Percentiles rank a stretch among this genome's conserved stretches.
Evolutionary conservation across 805 yeast genomes (phyloP).

Genomic region (Ogataea siamensis): DNA sequence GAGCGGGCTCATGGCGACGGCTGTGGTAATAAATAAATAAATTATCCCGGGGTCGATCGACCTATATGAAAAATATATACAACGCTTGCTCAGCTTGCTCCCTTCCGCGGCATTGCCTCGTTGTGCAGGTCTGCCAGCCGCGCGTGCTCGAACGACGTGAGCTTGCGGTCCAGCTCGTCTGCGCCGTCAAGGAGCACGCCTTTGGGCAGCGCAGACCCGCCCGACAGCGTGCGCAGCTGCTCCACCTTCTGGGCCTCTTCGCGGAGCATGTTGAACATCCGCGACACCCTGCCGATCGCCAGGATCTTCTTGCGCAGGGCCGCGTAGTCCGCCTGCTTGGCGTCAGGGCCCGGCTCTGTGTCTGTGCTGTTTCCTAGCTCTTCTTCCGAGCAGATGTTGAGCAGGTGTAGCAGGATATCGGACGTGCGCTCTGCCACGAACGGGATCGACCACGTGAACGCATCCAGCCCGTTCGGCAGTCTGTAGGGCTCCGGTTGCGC

Average conservation of each 20-base stretch:
- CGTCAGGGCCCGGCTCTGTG: background rate
- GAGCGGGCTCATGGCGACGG: constrained; percentile 9
- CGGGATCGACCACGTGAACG: constrained; percentile 94
- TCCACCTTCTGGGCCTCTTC: constrained; percentile 86
- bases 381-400: constrained; percentile 91
- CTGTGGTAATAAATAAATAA: background rate
- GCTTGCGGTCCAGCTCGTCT: constrained; percentile 69
- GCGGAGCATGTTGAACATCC: constrained; percentile 86
- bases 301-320: constrained; percentile 75
- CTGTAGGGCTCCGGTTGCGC: constrained; percentile 87
- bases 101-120: constrained; percentile 68
- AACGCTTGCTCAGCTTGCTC: background rate
- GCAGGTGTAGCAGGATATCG: constrained; percentile 83
- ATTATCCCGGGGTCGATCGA: constrained; percentile 5
- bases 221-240: constrained; percentile 67
- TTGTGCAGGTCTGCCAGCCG: constrained; percentile 73
- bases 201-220: constrained; percentile 70
- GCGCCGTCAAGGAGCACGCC: constrained; percentile 83
- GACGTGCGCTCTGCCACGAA: constrained; percentile 95
- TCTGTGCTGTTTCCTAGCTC: constrained; percentile 55
- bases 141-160: constrained; percentile 79
- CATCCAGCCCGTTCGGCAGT: constrained; percentile 96
- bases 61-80: background rate
- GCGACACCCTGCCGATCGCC: constrained; percentile 89
- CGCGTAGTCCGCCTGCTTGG: constrained; percentile 33